phyloP scores from a whole-genome alignment of 1,284 basidiomycete genomes.

The Xanthoconium separans region DNA sequence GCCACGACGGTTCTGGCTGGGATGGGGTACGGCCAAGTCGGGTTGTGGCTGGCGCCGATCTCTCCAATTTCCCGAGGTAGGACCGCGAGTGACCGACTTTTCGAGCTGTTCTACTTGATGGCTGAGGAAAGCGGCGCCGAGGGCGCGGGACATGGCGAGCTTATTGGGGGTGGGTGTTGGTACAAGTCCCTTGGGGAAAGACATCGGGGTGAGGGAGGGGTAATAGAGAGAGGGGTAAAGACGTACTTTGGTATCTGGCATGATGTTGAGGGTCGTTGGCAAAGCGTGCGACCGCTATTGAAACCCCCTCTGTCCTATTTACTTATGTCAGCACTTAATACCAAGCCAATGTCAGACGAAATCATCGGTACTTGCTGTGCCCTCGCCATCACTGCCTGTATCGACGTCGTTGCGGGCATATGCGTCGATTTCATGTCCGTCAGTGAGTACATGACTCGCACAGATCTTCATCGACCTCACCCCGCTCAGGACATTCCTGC shows the following conservation, averaged over 20 bases:
- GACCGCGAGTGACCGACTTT: conserved; percentile 60
- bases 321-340: neutral
- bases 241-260: conserved; percentile 25
- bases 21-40: conserved; percentile 8
- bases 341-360: conserved; percentile 12
- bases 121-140: conserved; percentile 78
- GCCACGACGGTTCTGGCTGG: conserved; percentile 35
- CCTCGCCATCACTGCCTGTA: conserved; percentile 16
- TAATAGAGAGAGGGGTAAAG: no score
- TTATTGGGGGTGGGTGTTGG: conserved; percentile 42
- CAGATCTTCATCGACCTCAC: neutral
- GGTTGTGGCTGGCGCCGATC: conserved; percentile 39
- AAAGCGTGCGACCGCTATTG: no score
- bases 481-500: conserved; percentile 20
- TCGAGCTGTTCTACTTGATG: conserved; percentile 84
- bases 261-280: neutral
- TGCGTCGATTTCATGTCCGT: conserved; percentile 24
- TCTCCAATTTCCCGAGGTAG: conserved; percentile 58
- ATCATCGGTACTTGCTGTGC: conserved; percentile 24
- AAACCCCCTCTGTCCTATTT: no score
- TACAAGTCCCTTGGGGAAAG: conserved; percentile 18
- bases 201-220: neutral
- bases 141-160: conserved; percentile 75
- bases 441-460: conserved; percentile 7
- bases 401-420: conserved; percentile 26